These are phyloP conservation scores for Cyanidiococcus yangmingshanensis DNA, from an alignment of 23 red algal genomes.

Conservation along the genomic window DNA sequence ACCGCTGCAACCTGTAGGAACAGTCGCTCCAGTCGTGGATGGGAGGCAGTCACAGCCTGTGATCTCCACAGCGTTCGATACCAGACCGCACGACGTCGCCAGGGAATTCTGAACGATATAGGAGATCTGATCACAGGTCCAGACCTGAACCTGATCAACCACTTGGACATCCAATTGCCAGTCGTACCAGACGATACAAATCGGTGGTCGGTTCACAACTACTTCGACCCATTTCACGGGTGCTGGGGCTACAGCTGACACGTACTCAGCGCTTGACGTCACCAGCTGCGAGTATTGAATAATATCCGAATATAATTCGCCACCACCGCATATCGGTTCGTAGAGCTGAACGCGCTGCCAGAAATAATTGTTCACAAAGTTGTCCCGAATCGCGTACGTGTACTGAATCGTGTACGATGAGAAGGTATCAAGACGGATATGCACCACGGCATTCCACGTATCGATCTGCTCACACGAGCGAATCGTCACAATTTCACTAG, in stretches of 20 bases:
- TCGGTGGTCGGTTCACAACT: background rate
- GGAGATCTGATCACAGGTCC: constrained; percentile 16
- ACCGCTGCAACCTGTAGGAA: background rate
- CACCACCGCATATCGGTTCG: background rate
- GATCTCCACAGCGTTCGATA: background rate
- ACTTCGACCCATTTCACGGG: constrained; percentile 13
- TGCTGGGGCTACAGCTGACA: background rate
- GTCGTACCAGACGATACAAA: background rate
- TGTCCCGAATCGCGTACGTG: constrained; percentile 18
- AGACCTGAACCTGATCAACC: background rate
- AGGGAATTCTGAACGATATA: background rate
- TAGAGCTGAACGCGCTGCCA: constrained; percentile 14
- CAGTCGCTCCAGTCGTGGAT: background rate
- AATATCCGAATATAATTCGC: constrained; percentile 14
- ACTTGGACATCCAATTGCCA: background rate
- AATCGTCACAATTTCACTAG: constrained; percentile 2
- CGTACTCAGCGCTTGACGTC: background rate
- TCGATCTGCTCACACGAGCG: background rate
- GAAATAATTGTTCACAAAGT: constrained; percentile 17
- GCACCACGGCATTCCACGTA: constrained; percentile 4
- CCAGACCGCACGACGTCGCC: background rate
- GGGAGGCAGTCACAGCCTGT: background rate
- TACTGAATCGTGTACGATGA: constrained; percentile 18
- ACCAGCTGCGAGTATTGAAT: constrained; percentile 3
- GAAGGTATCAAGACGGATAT: background rate